Percentiles rank a stretch among this genome's conserved stretches.
Evolutionary conservation across 108 stramenopile genomes (phyloP).

Genomic region (Nitzschia putrida): DNA sequence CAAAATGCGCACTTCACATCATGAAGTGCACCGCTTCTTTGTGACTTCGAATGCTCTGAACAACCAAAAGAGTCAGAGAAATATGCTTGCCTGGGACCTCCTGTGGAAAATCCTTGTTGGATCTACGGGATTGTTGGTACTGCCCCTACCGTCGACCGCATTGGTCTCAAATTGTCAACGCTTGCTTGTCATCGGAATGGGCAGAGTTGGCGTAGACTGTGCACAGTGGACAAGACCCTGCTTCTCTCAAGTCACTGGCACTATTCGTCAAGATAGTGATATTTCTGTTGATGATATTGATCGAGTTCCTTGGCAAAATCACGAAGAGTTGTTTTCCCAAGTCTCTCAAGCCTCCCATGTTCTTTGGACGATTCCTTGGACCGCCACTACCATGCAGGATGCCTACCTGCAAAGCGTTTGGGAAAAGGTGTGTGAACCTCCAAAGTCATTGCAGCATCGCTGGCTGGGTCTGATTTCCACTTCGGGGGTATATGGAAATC

Average conservation of each 20-base stretch:
- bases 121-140: background rate
- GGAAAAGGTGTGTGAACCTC: background rate
- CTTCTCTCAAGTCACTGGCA: constrained; percentile 15
- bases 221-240: constrained; percentile 11
- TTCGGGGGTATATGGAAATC: constrained; percentile 85
- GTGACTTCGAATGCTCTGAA: background rate
- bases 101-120: background rate
- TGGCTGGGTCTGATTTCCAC: constrained; percentile 72
- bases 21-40: no score
- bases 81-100: background rate
- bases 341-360: constrained; percentile 31
- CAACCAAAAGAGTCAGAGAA: background rate
- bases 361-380: constrained; percentile 34
- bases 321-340: background rate
- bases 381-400: constrained; percentile 6
- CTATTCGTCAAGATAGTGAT: background rate
- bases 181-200: constrained; percentile 37
- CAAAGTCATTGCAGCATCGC: constrained; percentile 14
- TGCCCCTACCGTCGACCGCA: background rate
- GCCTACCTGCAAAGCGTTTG: background rate
- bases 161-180: background rate
- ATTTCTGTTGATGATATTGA: constrained; percentile 13
- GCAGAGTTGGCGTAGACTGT: constrained; percentile 34
- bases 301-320: constrained; percentile 16
- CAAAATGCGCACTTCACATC: no score